Conservation (phyloP, 345 rosid genomes). For the Conringia planisiliqua region DNA sequence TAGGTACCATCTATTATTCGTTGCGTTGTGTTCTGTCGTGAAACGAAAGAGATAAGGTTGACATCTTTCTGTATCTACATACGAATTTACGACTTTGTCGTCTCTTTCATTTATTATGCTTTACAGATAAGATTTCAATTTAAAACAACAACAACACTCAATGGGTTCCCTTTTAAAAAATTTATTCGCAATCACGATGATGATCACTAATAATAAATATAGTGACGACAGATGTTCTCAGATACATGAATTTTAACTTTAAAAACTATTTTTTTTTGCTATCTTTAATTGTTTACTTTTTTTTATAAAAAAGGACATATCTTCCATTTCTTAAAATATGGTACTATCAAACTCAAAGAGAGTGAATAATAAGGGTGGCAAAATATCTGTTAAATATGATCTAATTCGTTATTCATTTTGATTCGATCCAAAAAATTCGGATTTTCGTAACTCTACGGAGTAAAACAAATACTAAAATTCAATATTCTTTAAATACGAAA, state of each 20-base stretch:
- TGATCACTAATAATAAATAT: background rate
- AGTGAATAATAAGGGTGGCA: too few relatives aligned
- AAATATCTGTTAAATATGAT: too few relatives aligned
- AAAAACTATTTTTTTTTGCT: background rate
- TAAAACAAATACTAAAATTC: too few relatives aligned
- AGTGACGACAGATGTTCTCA: background rate
- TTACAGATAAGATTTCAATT: conserved; percentile 28
- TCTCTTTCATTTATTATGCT: conserved; percentile 8
- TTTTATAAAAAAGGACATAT: background rate
- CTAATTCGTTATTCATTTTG: too few relatives aligned
- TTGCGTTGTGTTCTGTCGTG: conserved; percentile 25
- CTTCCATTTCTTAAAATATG: too few relatives aligned
- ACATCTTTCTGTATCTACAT: conserved; percentile 15
- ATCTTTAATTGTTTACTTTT: background rate
- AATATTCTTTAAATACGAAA: too few relatives aligned
- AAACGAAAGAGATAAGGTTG: conserved; percentile 19
- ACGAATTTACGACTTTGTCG: conserved; percentile 9
- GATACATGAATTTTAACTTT: background rate
- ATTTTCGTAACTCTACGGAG: too few relatives aligned
- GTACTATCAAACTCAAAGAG: too few relatives aligned
- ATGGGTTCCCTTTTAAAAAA: background rate
- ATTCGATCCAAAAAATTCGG: too few relatives aligned
- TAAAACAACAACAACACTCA: conserved; percentile 10
- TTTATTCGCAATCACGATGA: conserved; percentile 14
- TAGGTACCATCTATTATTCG: conserved; percentile 23